Base-by-base conservation (phyloP, 352 stramenopile species). In the Poterioochromonas sp. region DNA sequence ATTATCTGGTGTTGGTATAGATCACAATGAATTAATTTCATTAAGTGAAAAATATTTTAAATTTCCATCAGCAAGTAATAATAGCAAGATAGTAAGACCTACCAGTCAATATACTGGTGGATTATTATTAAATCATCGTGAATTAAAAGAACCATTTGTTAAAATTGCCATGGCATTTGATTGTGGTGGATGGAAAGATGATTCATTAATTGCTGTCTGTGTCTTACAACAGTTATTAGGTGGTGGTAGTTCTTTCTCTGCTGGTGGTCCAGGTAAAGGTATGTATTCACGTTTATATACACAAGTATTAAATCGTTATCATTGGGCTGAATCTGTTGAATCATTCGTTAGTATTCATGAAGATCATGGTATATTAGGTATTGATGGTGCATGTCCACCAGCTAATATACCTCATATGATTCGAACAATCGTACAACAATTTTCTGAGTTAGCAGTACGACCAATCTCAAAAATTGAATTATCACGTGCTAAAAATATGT, bases 251-350 rank as follows among this genome's bases (percentile, higher is more conserved):
- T 98, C 92, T 74, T 99, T 99, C 84, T 98, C 94, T 51, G 94
- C 96, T 34, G 96, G 96, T 76, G 96, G 96, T 0, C 96, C 96
- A 26, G 96, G 96, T 54, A 99, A 99, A 84, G 96, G 96, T 74
- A 99, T 99, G 95, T 99, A 99, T 85, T 97, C 93, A 68, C 90
- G 95, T 0, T 87, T 99, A 68, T 99, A 99, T 86, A 92, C 92
- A 69, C 86, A 96, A 81, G 93, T 99, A 60, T 85, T 99, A 32
- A 99, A 98, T 84, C 88, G 89, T 39, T 97, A 97, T 83, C 92
- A 93, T 83, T 99, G 94, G 94, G 94, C 97, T 69, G 96, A 99
- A 83, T 93, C 90, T n/a, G 92, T 92, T 11, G 96, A 98, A 82
- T 92, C 93, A 12, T 98, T 98, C 83, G 95, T 92, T 64, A 92